Percentiles rank a stretch among this genome's conserved stretches.
Conservation (phyloP, 495 filamentous ascomycete species). For the Haplographium delicatum region DNA sequence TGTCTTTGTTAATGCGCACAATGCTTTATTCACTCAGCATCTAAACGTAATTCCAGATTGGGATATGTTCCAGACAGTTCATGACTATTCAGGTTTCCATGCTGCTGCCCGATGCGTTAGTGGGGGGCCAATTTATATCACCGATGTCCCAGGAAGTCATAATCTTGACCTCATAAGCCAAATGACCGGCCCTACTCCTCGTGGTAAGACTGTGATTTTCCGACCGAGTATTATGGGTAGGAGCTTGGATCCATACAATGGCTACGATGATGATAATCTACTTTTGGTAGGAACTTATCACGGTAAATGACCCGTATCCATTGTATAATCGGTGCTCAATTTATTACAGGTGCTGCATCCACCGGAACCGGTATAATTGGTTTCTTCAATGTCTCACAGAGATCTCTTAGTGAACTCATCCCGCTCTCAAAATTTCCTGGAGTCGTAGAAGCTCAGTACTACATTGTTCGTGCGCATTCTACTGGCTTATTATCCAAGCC, state of each 20-base stretch:
- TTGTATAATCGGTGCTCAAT: background rate
- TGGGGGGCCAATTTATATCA: slow-evolving; percentile 91
- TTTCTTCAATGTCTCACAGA: slow-evolving; percentile 70
- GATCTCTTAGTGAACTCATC: slow-evolving; percentile 57
- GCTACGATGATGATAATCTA: slow-evolving; percentile 64
- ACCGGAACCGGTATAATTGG: slow-evolving; percentile 75
- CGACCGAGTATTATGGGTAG: slow-evolving; percentile 67
- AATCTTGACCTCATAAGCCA: slow-evolving; percentile 65
- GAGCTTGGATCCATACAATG: slow-evolving; percentile 64
- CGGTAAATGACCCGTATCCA: slow-evolving; percentile 24
- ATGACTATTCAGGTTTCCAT: slow-evolving; percentile 74
- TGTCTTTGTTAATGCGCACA: slow-evolving; percentile 89
- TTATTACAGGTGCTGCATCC: slow-evolving; percentile 45
- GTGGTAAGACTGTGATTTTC: slow-evolving; percentile 68
- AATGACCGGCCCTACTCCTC: slow-evolving; percentile 63
- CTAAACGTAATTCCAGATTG: slow-evolving; percentile 68
- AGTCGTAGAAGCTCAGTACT: slow-evolving; percentile 45
- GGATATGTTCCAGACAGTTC: slow-evolving; percentile 97
- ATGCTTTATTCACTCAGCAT: slow-evolving; percentile 69
- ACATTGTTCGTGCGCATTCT: slow-evolving; percentile 66
- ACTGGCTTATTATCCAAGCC: slow-evolving; percentile 58
- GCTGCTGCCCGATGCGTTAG: slow-evolving; percentile 85
- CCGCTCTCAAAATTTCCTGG: slow-evolving; percentile 69
- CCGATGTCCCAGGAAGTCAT: slow-evolving; percentile 80
- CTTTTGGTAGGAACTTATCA: slow-evolving; percentile 76